Evolutionary conservation across 148 eudicot species (phyloP).

Genomic region (Chenopodium berlandieri): DNA sequence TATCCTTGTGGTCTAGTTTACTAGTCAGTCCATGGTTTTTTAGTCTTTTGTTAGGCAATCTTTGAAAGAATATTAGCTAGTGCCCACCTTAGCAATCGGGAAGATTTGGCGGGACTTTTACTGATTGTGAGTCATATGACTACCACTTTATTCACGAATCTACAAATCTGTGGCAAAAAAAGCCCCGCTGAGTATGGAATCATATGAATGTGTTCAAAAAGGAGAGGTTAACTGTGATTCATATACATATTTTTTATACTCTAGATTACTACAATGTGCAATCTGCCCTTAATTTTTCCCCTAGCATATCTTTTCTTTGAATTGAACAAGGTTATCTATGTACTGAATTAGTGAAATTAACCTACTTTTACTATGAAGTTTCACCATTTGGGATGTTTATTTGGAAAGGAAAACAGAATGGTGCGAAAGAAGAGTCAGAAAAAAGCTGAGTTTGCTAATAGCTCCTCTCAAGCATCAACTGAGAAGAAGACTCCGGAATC

Average conservation of each 20-base stretch:
- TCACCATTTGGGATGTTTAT: background rate
- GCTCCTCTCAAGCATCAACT: conserved; percentile 15
- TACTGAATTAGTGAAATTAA: background rate
- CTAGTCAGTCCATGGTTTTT: background rate
- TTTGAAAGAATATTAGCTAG: background rate
- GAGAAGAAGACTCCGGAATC: conserved; percentile 28
- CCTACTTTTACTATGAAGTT: background rate
- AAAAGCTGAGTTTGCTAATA: conserved; percentile 21
- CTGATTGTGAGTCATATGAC: background rate
- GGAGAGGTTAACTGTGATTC: too few relatives aligned
- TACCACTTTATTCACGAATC: background rate
- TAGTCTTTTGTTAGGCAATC: background rate
- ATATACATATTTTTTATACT: too few relatives aligned
- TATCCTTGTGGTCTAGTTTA: background rate
- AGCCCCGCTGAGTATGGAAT: too few relatives aligned
- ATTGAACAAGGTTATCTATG: background rate
- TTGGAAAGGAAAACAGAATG: conserved; percentile 20
- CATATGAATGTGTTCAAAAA: too few relatives aligned
- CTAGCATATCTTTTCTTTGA: background rate
- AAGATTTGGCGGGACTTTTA: background rate
- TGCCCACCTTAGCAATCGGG: background rate
- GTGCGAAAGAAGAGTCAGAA: conserved; percentile 19
- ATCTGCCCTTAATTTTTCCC: background rate
- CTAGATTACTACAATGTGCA: too few relatives aligned
- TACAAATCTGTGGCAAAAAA: background rate